Conservation (phyloP, 2,329 filamentous ascomycete species). For the Fusarium sp. region DNA sequence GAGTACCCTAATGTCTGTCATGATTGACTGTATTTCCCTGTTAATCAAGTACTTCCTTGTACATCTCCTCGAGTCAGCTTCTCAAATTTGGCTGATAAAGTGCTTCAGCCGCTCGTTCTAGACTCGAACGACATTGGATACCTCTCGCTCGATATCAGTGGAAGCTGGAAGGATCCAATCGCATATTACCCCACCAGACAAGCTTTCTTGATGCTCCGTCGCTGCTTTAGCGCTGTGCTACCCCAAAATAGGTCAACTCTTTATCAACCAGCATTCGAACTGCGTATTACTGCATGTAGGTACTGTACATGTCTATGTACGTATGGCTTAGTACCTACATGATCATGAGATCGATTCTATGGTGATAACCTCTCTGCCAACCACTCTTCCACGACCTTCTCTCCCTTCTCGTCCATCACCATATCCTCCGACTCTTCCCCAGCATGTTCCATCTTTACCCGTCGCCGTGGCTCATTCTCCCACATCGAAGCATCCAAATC, state of each 20-base stretch:
- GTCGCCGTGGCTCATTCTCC: slow-evolving; percentile 47
- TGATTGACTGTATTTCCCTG: neutral
- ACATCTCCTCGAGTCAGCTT: neutral
- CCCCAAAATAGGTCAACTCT: neutral
- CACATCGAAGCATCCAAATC: slow-evolving; percentile 50
- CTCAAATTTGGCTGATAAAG: neutral
- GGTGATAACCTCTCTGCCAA: slow-evolving; percentile 33
- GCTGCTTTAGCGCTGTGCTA: slow-evolving; percentile 24
- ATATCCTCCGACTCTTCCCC: slow-evolving; percentile 44
- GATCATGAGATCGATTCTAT: neutral
- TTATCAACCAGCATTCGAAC: neutral
- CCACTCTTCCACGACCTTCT: slow-evolving; percentile 45
- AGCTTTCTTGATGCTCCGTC: slow-evolving; percentile 34
- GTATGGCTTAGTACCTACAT: neutral
- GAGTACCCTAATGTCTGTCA: neutral
- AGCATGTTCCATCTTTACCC: slow-evolving; percentile 52
- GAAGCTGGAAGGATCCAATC: neutral
- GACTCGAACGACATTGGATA: slow-evolving; percentile 1
- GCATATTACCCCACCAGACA: slow-evolving; percentile 28
- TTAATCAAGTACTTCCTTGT: neutral
- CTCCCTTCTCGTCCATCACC: slow-evolving; percentile 43
- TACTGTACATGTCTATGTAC: neutral
- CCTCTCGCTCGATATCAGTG: neutral
- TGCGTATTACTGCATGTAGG: neutral
- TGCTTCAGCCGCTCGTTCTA: neutral